Conservation (phyloP, 1,284 basidiomycete species). For the Takashimella tepidaria region DNA sequence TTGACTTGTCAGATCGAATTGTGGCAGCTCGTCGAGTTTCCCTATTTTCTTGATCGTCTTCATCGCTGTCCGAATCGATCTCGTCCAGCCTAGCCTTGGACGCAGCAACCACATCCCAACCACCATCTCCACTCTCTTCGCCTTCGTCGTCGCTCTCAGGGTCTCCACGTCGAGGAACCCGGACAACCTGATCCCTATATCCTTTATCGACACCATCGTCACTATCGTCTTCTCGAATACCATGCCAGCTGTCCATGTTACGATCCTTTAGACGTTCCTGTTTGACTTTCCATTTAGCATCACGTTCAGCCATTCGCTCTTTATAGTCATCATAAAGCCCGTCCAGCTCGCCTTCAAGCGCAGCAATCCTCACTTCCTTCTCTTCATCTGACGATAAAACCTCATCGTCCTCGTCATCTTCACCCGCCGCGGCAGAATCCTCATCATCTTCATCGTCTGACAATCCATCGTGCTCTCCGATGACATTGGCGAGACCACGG, state of each 20-base stretch:
- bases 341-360: constrained; percentile 80
- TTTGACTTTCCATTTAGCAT: constrained; percentile 84
- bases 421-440: constrained; percentile 44
- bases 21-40: constrained; percentile 19
- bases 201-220: constrained; percentile 47
- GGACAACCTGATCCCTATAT: constrained; percentile 24
- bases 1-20: constrained; percentile 14
- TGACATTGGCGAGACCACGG: constrained; percentile 50
- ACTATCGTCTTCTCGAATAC: constrained; percentile 54
- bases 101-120: constrained; percentile 67
- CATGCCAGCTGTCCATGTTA: constrained; percentile 67
- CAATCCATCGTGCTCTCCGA: constrained; percentile 49
- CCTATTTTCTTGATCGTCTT: constrained; percentile 32
- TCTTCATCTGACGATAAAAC: constrained; percentile 65
- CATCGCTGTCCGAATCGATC: constrained; percentile 50
- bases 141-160: constrained; percentile 55
- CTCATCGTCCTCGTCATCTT: constrained; percentile 53
- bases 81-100: constrained; percentile 59
- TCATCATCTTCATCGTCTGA: constrained; percentile 46
- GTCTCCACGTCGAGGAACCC: constrained; percentile 26
- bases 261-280: constrained; percentile 73
- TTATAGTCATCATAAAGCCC: constrained; percentile 84
- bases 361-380: constrained; percentile 58
- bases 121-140: constrained; percentile 56
- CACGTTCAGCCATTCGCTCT: constrained; percentile 72